Percentiles rank a stretch among this genome's conserved stretches.
phyloP scores from a whole-genome alignment of 768 basidiomycete genomes.

The Strobilomyces dryophilus region DNA sequence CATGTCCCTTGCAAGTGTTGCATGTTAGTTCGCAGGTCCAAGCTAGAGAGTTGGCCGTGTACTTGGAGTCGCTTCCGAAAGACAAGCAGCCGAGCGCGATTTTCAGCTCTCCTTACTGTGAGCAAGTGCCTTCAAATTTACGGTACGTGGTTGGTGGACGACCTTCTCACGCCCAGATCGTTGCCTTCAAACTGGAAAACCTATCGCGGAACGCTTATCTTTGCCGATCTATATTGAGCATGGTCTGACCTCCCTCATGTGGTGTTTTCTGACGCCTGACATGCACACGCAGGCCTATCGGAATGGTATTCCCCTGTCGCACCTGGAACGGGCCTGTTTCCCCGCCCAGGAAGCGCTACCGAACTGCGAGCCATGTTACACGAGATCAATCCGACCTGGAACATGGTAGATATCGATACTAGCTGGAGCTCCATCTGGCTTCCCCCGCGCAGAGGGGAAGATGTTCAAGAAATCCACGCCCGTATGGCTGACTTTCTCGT shows the following conservation, averaged over 20 bases:
- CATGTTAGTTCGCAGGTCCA: conserved; percentile 44
- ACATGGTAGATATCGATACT: conserved; percentile 58
- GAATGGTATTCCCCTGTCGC: conserved; percentile 79
- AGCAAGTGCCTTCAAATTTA: conserved; percentile 11
- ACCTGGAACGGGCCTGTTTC: conserved; percentile 68
- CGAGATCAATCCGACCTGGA: conserved; percentile 61
- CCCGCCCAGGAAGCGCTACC: conserved; percentile 59
- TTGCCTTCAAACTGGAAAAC: conserved; percentile 78
- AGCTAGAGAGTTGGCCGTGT: conserved; percentile 65
- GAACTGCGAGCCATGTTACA: conserved; percentile 51
- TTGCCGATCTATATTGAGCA: conserved; percentile 79
- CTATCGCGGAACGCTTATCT: conserved; percentile 54
- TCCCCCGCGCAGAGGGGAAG: conserved; percentile 71
- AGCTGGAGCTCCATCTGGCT: conserved; percentile 62
- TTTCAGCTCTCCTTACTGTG: conserved; percentile 84
- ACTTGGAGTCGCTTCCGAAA: conserved; percentile 61
- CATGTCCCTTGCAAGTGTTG: not conserved
- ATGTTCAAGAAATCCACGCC: conserved; percentile 55
- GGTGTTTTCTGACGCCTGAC: not conserved
- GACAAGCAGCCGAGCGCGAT: conserved; percentile 71
- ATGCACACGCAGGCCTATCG: conserved; percentile 45
- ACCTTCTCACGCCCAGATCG: conserved; percentile 49
- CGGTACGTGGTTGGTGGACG: not conserved
- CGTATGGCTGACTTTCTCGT: conserved; percentile 51
- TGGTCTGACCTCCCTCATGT: conserved; percentile 39